Evolutionary conservation across 352 stramenopile species (phyloP), one percentile per base, ranked within the genome.

Genomic region (Phytophthora cryptogea): DNA sequence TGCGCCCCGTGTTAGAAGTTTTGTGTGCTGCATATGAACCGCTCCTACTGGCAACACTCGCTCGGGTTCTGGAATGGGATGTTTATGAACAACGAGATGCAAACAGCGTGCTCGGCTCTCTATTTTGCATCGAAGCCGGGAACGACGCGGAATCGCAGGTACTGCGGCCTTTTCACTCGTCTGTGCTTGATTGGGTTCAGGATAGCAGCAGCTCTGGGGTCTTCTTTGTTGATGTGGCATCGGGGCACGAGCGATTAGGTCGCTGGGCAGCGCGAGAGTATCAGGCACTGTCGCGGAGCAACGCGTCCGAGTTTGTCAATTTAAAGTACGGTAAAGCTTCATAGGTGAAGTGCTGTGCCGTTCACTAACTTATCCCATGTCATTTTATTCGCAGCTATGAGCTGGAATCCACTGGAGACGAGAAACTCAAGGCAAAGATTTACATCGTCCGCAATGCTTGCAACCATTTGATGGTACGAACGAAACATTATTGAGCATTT

Each of bases 381-480:
- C 0, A 36, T 23, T 16, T 51, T 54, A 8, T 17, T 8, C 49
- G 33, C 44, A 92, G 83, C 56, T 90, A 83, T 55, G 80, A 83
- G 26, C 53, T 89, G 8, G 83, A 89, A 58, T 46, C 60, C 14
- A 63, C 69, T 0, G 56, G 67, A 1, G 72, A 63, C 23, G 62
- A 70, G 4, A 62, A 33, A 26, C 58, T 45, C 32, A 75, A 74
- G 43, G 64, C 68, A 11, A 72, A 83, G 16, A 70, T 90, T 32
- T 92, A 92, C 50, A 92, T 92, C 17, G 82, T 90, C 39, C 83
- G 83, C 41, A 81, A 92, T 49, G 72, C 78, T n/a, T 76, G 74
- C 51, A 88, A 87, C 33, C 83, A 92, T 46, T 68, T 92, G 17
- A 83, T 78, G 76, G 82, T 92, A 75, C 16, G 68, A 45, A 59